Evolutionary conservation across 805 yeast species (phyloP).

Genomic region (Candida maesae): DNA sequence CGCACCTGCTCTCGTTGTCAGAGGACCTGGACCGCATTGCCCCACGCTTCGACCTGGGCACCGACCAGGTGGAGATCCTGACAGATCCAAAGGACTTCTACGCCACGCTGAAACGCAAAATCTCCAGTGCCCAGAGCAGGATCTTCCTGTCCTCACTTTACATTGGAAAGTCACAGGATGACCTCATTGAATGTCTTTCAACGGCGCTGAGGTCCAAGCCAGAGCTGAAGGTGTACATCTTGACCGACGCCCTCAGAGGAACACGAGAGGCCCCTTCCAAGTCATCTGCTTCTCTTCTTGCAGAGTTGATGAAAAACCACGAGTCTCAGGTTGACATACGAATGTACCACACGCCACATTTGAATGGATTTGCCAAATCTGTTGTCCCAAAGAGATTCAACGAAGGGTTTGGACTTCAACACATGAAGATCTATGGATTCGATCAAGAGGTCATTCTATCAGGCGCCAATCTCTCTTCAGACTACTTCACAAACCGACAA

Average conservation of each 20-base stretch:
- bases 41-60: conserved; percentile 60
- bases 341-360: conserved; percentile 86
- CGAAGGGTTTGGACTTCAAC: conserved; percentile 91
- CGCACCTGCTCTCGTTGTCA: conserved; percentile 39
- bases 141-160: conserved; percentile 83
- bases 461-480: conserved; percentile 90
- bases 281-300: conserved; percentile 73
- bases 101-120: conserved; percentile 55
- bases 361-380: conserved; percentile 59
- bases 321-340: conserved; percentile 73
- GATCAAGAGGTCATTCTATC: conserved; percentile 84
- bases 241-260: conserved; percentile 87
- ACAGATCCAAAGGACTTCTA: conserved; percentile 74
- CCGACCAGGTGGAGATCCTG: conserved; percentile 57
- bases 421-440: conserved; percentile 94
- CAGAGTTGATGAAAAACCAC: conserved; percentile 58
- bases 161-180: conserved; percentile 78
- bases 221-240: conserved; percentile 61
- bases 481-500: conserved; percentile 92
- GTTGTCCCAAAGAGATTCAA: conserved; percentile 79
- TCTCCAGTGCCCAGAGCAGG: conserved; percentile 55
- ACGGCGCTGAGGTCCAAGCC: conserved; percentile 58
- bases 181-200: conserved; percentile 60
- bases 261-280: conserved; percentile 85
- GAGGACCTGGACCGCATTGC: conserved; percentile 59